Evolutionary conservation across 2,329 filamentous ascomycete genomes (phyloP), one percentile per base, ranked within the genome.

Genomic region (Diaporthe amygdali): DNA sequence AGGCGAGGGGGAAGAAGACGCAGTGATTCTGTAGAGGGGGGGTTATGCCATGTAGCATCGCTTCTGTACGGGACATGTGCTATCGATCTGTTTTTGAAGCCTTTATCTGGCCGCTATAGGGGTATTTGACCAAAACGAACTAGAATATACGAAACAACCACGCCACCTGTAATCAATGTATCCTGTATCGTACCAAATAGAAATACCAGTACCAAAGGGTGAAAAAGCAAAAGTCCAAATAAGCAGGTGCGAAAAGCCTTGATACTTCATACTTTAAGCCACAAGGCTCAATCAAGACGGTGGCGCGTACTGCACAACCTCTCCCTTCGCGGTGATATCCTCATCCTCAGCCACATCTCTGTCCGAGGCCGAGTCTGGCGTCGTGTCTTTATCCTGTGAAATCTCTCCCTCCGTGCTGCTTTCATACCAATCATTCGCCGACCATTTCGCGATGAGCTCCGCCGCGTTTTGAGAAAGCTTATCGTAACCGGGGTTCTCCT

Each of bases 401-500:
- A 76, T 73, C 47, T 69, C 69, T 70, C 79, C 80, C 69, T 83
- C 80, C 4, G 79, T 77, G 72, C 87, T 90, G 55, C 82, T 83
- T 77, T 91, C 86, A 73, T 93, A 94, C 92, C 92, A 94, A 4
- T 89, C 87, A 61, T 89, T 90, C 55, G 82, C 83, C 5, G 87
- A 81, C 93, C 93, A 96, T 47, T 84, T 82, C 5, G 88, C 86
- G 66, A 96, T 88, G 77, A 92, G 80, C 72, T 88, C 86, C 73
- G 89, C 90, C 5, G 93, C 92, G 68, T 90, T 86, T 63, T 90
- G 86, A n/a, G 89, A 84, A 79, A 96, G 85, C 68, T 84, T 86
- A 73, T 89, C 88, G 76, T 94, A 96, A 1, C 90, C 92, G 1
- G 93, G 92, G 76, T 96, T 96, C 54, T 91, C 87, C 72, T 86